A percentile compares a stretch with the other conserved stretches of the same genome.
phyloP scores from a whole-genome alignment of 2,329 filamentous ascomycete species.

The Xylaria sp. region DNA sequence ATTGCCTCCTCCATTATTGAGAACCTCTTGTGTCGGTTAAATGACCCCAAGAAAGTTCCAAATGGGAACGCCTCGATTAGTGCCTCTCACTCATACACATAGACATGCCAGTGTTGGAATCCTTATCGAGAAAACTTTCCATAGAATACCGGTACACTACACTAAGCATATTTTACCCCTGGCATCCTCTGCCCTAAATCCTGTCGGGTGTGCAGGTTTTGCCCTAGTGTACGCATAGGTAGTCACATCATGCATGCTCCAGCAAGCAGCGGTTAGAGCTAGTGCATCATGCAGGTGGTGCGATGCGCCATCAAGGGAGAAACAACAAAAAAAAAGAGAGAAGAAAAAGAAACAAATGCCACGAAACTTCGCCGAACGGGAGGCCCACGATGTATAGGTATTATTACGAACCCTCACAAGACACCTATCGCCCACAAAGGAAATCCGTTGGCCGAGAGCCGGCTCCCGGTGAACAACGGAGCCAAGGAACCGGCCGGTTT shows the following conservation, averaged over 20 bases:
- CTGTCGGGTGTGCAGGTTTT: conserved; percentile 19
- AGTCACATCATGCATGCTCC: conserved; percentile 10
- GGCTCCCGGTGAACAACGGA: conserved; percentile 24
- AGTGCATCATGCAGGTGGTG: conserved; percentile 14
- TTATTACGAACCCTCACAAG: neutral
- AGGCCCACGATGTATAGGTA: too few relatives aligned
- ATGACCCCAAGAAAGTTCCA: too few relatives aligned
- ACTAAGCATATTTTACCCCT: conserved; percentile 6
- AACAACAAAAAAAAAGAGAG: neutral
- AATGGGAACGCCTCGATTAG: too few relatives aligned
- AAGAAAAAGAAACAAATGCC: neutral
- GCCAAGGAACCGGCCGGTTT: conserved; percentile 22
- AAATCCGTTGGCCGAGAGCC: neutral
- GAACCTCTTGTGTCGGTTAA: too few relatives aligned
- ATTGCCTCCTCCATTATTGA: too few relatives aligned
- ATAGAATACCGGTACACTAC: neutral
- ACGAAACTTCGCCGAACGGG: neutral
- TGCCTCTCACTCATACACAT: too few relatives aligned
- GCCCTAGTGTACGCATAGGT: too few relatives aligned
- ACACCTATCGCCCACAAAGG: neutral
- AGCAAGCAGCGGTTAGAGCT: conserved; percentile 18
- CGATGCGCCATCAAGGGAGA: neutral
- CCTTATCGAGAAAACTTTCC: neutral
- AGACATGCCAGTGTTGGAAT: neutral
- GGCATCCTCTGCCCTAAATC: conserved; percentile 6